These are phyloP conservation scores for Trametes pubescens DNA, from an alignment of 1,284 basidiomycete genomes.

Conservation along the genomic window DNA sequence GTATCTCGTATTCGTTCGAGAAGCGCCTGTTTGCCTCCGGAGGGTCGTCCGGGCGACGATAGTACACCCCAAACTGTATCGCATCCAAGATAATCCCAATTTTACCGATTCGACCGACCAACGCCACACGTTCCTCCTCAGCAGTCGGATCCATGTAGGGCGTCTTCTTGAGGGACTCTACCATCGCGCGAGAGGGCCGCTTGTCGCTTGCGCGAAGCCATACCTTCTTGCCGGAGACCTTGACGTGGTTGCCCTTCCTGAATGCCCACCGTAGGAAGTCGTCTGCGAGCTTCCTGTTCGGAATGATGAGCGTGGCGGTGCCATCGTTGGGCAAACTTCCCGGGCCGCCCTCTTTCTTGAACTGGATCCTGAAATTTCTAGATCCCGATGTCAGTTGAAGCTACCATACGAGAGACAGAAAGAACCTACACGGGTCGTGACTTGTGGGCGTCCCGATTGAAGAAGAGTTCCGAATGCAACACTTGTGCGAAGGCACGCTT, in stretches of 20 bases:
- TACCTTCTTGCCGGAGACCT: slow-evolving; percentile 45
- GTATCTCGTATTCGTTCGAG: slow-evolving; percentile 66
- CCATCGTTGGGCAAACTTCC: slow-evolving; percentile 66
- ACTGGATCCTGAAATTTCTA: slow-evolving; percentile 61
- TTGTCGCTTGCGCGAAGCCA: slow-evolving; percentile 26
- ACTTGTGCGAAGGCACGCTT: slow-evolving; percentile 59
- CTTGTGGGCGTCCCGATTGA: slow-evolving; percentile 44
- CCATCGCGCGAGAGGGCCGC: slow-evolving; percentile 20
- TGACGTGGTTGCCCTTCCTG: slow-evolving; percentile 46
- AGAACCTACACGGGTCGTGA: slow-evolving; percentile 42
- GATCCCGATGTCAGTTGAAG: not conserved
- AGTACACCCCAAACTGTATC: slow-evolving; percentile 69
- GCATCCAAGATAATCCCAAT: slow-evolving; percentile 59
- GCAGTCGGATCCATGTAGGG: slow-evolving; percentile 68
- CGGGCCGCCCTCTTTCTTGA: slow-evolving; percentile 51
- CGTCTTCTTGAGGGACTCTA: slow-evolving; percentile 51
- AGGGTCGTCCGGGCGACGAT: slow-evolving; percentile 43
- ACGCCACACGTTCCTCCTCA: slow-evolving; percentile 59
- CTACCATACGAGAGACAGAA: not conserved
- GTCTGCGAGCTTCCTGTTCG: slow-evolving; percentile 47
- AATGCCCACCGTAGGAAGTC: slow-evolving; percentile 56
- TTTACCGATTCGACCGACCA: slow-evolving; percentile 49
- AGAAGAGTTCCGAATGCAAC: slow-evolving; percentile 63
- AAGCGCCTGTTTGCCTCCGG: slow-evolving; percentile 56
- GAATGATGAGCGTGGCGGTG: slow-evolving; percentile 59